Conservation (phyloP, 352 stramenopile species). For the Chloridella minuta region DNA sequence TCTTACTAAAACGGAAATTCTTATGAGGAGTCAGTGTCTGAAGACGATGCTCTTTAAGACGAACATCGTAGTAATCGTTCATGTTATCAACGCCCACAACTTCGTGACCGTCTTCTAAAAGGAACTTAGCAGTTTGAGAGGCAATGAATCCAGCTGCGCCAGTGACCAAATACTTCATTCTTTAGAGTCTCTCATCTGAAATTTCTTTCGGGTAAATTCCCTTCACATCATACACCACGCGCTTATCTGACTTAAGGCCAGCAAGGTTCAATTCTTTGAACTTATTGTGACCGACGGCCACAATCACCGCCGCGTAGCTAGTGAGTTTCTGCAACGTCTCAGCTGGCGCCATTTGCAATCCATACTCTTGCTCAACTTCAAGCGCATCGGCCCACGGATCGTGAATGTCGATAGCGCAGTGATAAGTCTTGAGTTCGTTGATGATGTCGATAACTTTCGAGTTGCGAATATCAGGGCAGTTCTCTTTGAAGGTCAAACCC, state of each 20-base stretch:
- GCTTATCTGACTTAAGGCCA: too few relatives aligned
- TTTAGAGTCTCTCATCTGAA: conserved; percentile 8
- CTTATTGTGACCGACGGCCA: too few relatives aligned
- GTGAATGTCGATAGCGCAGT: conserved; percentile 12
- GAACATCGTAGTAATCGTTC: conserved; percentile 93
- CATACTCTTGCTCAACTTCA: conserved; percentile 14
- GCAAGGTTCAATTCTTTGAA: too few relatives aligned
- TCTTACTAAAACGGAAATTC: conserved; percentile 37
- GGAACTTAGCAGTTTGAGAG: conserved; percentile 53
- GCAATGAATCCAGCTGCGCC: conserved; percentile 79
- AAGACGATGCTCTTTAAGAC: conserved; percentile 36
- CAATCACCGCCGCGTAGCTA: too few relatives aligned
- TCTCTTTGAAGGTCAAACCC: conserved; percentile 15
- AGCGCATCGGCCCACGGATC: background rate
- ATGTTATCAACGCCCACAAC: conserved; percentile 87
- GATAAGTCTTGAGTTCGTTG: conserved; percentile 14
- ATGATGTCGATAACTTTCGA: conserved; percentile 15
- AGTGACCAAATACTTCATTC: conserved; percentile 48
- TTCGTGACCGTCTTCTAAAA: conserved; percentile 43
- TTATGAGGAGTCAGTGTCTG: conserved; percentile 10
- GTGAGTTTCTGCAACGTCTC: background rate
- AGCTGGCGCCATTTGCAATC: conserved; percentile 7
- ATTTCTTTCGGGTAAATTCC: too few relatives aligned
- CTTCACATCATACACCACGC: too few relatives aligned
- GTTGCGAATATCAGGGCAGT: conserved; percentile 14